Evolutionary conservation across 495 filamentous ascomycete genomes (phyloP), one percentile per base, ranked within the genome.

Genomic region (Cenococcum geophilum): DNA sequence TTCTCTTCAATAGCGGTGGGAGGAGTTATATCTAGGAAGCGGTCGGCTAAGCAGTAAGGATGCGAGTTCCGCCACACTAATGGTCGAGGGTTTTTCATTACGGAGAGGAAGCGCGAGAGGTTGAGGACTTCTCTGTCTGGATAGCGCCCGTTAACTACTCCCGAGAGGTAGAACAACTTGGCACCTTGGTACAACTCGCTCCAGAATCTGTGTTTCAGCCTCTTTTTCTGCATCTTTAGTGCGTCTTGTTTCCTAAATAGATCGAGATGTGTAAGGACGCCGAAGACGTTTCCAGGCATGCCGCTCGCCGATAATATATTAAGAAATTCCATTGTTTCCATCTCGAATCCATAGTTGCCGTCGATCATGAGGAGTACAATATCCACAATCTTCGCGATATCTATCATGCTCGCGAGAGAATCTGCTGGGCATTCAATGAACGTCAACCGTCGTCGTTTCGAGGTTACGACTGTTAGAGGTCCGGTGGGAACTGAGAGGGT

Each of bases 241-340:
- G 90, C 86, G 62, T 90, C 89, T 53, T 93, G 93, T 64, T 93
- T 96, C 73, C 85, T 84, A 77, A 97, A 98, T 2, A 97, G 79
- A 73, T 98, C 93, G 42, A 98, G 79, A 80, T 97, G 95, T 14
- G 93, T 97, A 27, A 97, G 80, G 53, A 98, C 91, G 27, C 95
- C 95, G 70, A 97, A 97, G 21, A 98, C 90, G 68, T 98, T 98
- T 61, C 92, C 92, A 9, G 93, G 93, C 90, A 98, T 95, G 72
- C 93, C 93, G 55, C 87, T 92, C 10, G 89, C 81, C 6, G 89
- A 84, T 56, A 97, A 76, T 47, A 95, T 85, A 67, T 96, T 97
- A 69, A 98, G 74, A 66, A 98, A 98, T 73, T 98, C 93, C 95
- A 98, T 97, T 1, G 93, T 98, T 77, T 98, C 93, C 93, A 98